These are phyloP conservation scores for Debaryomyces psychrophilus DNA, from an alignment of 1,139 yeast genomes.

Conservation along the genomic window DNA sequence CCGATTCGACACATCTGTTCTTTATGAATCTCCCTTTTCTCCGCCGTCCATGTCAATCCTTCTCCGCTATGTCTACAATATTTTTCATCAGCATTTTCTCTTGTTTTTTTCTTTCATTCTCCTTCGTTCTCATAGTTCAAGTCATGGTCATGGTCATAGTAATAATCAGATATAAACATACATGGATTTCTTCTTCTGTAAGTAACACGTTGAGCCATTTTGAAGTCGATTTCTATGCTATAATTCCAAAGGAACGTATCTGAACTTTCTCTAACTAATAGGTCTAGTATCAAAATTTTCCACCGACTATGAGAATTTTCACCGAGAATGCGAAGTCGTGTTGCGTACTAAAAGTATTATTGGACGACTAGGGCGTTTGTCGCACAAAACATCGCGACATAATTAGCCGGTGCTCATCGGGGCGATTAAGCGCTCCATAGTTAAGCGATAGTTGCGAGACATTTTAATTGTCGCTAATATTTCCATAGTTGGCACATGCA, in stretches of 20 bases:
- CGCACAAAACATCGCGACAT: conserved; percentile 1
- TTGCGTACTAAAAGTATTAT: background rate
- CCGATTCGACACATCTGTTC: too few species aligned
- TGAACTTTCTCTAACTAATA: conserved; percentile 2
- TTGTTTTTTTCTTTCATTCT: background rate
- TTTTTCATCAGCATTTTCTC: background rate
- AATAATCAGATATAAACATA: conserved; percentile 9
- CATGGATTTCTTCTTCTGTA: conserved; percentile 57
- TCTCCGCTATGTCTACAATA: background rate
- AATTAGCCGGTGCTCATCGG: background rate
- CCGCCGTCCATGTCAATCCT: too few species aligned
- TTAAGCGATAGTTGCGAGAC: background rate
- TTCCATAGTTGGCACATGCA: background rate
- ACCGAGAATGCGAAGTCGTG: conserved; percentile 2
- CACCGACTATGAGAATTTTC: conserved; percentile 8
- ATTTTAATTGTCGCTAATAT: background rate
- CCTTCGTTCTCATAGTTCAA: background rate
- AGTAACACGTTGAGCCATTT: conserved; percentile 57
- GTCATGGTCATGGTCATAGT: background rate
- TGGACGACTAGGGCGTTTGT: background rate
- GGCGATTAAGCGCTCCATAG: background rate
- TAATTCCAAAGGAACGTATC: conserved; percentile 9
- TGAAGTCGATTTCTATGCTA: conserved; percentile 11
- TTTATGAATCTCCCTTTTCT: background rate
- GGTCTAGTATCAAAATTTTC: conserved; percentile 8